phyloP scores from a whole-genome alignment of 495 filamentous ascomycete genomes.

The Hypomontagnella monticulosa region DNA sequence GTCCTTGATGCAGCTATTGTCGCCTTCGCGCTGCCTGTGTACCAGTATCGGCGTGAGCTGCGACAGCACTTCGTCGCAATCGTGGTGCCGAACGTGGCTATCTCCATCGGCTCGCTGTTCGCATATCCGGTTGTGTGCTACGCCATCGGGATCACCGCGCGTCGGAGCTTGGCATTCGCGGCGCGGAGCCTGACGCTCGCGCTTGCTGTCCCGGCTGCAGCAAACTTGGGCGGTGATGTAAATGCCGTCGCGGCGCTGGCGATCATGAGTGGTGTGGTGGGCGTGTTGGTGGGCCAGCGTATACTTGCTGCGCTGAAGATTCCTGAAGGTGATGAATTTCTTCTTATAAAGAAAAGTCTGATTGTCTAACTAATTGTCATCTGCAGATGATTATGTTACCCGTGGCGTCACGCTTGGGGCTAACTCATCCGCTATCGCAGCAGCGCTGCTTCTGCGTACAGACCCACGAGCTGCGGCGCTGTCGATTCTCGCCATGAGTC shows the following conservation, averaged over 20 bases:
- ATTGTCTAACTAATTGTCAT: neutral
- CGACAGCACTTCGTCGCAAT: conserved; percentile 58
- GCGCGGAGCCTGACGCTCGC: conserved; percentile 63
- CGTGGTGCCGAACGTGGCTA: conserved; percentile 55
- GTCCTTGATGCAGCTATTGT: conserved; percentile 64
- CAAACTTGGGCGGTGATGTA: conserved; percentile 62
- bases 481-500: conserved; percentile 62
- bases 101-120: conserved; percentile 60
- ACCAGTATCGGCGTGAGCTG: conserved; percentile 61
- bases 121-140: conserved; percentile 60
- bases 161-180: conserved; percentile 59
- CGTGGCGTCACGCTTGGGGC: conserved; percentile 64
- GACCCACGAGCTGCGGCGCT: conserved; percentile 65
- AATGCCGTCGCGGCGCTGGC: conserved; percentile 61
- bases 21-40: conserved; percentile 64
- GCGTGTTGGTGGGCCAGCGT: conserved; percentile 57
- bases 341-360: neutral
- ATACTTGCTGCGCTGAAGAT: conserved; percentile 57
- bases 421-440: conserved; percentile 63
- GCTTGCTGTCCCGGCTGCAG: conserved; percentile 58
- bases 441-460: conserved; percentile 59
- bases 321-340: conserved; percentile 51
- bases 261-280: conserved; percentile 64
- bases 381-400: conserved; percentile 64
- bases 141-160: conserved; percentile 57